Base-by-base conservation (phyloP, 306 rosid genomes). In the Canavalia gladiata region DNA sequence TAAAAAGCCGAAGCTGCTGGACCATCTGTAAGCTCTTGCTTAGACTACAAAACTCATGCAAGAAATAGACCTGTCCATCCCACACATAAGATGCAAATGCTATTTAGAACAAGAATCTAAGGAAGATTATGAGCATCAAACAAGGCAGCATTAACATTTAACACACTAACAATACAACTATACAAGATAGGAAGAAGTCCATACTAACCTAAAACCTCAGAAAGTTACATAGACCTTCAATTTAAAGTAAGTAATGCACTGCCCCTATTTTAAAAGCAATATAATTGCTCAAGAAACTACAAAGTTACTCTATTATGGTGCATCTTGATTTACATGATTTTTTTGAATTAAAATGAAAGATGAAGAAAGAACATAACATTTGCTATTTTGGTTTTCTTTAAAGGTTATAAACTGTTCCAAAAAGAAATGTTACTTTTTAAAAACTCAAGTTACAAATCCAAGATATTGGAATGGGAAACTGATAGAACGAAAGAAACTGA, bases 11-110 rank as follows among this genome's bases (percentile, higher is more conserved):
- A 68, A 91, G 90, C 87, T 95, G 99, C 82, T 95, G 94, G 70
- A 92, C 97, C 97, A 92, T 91, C 87, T 90, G 98, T 83, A 95
- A 90, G 81, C 97, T 95, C 89, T 91, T 95, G 86, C 95, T 92
- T 80, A 95, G 86, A 89, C 91, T 88, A 87, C 98, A 95, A 85
- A 95, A 95, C 85, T 92, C 97, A 2, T 91, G 90, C 89, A 95
- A 86, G 87, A 95, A 95, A 89, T 89, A 86, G 43, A 95, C 92
- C 98, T 95, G 86, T 54, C 54, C 68, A 42, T 71, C 81, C 82
- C 82, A 72, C 82, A 72, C 50, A 67, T 12, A 71, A 37, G 28
- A 64, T 42, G 68, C 30, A 70, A 43, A 86, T 11, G 8, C 68
- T 68, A 18, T 49, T 80, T 71, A 56, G 46, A 78, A 45, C 31